A percentile compares a stretch with the other conserved stretches of the same genome.
phyloP scores from a whole-genome alignment of 495 filamentous ascomycete genomes.

The Letharia columbiana region DNA sequence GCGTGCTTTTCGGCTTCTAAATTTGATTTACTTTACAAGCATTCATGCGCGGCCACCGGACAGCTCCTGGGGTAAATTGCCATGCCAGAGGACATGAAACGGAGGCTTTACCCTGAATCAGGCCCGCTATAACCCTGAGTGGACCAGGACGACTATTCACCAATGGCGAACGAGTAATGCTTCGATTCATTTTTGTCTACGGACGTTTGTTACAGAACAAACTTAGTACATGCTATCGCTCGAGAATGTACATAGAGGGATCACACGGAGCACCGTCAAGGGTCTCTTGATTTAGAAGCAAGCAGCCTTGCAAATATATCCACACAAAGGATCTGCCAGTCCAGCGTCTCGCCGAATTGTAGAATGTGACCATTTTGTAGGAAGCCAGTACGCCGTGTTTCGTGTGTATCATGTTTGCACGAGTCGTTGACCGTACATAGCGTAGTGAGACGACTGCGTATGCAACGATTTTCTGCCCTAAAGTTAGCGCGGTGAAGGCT shows the following conservation, averaged over 20 bases:
- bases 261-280: background rate
- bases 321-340: background rate
- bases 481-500: background rate
- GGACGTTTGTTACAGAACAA: background rate
- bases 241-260: conserved; percentile 1
- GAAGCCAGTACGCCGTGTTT: too few species aligned
- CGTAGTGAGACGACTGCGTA: background rate
- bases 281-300: background rate
- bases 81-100: background rate
- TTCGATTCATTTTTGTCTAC: background rate
- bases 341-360: background rate
- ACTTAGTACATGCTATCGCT: background rate
- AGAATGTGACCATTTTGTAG: background rate
- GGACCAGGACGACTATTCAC: background rate
- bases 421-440: background rate
- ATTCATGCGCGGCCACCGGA: background rate
- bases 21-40: background rate
- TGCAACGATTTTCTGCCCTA: background rate
- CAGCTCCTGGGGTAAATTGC: background rate
- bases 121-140: background rate
- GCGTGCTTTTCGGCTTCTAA: background rate
- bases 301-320: conserved; percentile 1
- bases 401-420: background rate
- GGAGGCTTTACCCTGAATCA: background rate
- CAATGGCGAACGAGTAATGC: background rate